phyloP scores from a whole-genome alignment of 345 rosid genomes.

The Corymbia maculata region DNA sequence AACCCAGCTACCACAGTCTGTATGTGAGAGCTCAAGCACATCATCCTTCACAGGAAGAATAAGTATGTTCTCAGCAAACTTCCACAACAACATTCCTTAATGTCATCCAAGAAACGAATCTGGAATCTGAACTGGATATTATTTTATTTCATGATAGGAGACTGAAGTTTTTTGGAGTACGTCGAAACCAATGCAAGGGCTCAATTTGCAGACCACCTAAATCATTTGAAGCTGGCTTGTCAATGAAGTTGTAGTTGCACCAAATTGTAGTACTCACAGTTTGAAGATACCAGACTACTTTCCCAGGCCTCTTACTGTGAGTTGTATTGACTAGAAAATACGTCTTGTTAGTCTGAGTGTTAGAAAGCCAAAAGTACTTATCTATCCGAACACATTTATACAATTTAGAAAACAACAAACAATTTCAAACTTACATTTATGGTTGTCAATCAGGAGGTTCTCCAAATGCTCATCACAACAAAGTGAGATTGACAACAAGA shows the following conservation, averaged over 20 bases:
- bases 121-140: neutral
- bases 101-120: neutral
- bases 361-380: neutral
- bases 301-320: neutral
- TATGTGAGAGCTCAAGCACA: constrained; percentile 24
- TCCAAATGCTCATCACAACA: neutral
- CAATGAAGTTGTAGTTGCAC: neutral
- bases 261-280: neutral
- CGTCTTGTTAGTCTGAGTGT: neutral
- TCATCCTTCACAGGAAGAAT: constrained; percentile 12
- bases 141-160: neutral
- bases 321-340: neutral
- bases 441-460: neutral
- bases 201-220: neutral
- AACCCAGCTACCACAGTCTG: constrained; percentile 10
- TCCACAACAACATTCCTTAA: neutral
- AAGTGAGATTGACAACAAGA: neutral
- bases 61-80: neutral
- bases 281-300: neutral
- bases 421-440: neutral
- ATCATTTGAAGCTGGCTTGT: neutral
- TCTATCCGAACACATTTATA: neutral
- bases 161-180: neutral
- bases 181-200: neutral
- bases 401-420: neutral